Conservation (phyloP, 306 rosid species). For the Lathyrus aphaca region DNA sequence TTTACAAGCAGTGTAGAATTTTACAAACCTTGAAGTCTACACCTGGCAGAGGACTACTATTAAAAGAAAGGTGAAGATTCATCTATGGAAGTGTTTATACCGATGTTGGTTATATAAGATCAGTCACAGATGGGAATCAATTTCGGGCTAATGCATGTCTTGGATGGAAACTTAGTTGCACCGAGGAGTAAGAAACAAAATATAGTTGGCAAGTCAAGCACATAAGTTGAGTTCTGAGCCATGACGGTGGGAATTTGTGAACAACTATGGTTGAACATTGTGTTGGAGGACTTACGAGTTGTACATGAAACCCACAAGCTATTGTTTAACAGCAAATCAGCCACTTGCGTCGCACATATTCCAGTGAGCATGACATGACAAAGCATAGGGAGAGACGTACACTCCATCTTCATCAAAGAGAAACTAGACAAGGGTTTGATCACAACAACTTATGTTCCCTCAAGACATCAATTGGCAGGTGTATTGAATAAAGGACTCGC, state of each 20-base stretch:
- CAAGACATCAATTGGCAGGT: background rate
- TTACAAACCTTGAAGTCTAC: background rate
- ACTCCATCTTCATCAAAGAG: conserved; percentile 4
- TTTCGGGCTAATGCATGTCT: background rate
- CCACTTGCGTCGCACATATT: background rate
- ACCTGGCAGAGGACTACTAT: conserved; percentile 6
- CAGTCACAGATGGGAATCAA: conserved; percentile 3
- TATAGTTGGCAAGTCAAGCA: background rate
- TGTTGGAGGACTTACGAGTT: conserved; percentile 4
- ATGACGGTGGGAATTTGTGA: background rate
- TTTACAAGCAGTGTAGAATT: conserved; percentile 6
- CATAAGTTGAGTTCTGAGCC: conserved; percentile 1
- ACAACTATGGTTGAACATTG: background rate
- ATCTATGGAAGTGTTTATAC: background rate
- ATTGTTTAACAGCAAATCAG: conserved; percentile 4
- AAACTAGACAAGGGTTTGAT: conserved; percentile 11
- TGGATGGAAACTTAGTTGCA: background rate
- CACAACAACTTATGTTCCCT: conserved; percentile 3
- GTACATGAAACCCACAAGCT: background rate
- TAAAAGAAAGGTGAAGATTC: background rate
- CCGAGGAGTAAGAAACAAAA: background rate
- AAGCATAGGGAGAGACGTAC: background rate
- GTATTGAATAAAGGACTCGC: background rate
- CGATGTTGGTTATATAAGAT: background rate
- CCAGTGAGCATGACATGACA: conserved; percentile 25